A percentile compares a stretch with the other conserved stretches of the same genome.
These are phyloP conservation scores for Paratinospora sagittata DNA, from an alignment of 164 flowering plant genomes.

Conservation along the genomic window DNA sequence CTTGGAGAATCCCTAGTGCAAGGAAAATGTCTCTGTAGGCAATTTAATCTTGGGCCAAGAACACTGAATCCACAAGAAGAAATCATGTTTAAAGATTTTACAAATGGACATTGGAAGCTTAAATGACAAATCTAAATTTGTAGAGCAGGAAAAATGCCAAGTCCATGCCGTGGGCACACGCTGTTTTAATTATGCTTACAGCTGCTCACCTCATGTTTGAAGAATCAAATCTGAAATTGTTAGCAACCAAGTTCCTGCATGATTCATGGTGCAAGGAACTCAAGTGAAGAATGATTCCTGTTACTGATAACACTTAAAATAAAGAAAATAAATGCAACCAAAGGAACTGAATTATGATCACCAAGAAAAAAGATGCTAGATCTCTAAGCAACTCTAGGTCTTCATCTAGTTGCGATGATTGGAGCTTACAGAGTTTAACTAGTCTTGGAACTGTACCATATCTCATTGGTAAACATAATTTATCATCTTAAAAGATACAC, in stretches of 20 bases:
- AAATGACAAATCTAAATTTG: neutral
- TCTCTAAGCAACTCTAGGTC: too few relatives aligned
- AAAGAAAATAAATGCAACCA: too few relatives aligned
- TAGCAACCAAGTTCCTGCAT: constrained; percentile 66
- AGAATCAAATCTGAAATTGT: constrained; percentile 46
- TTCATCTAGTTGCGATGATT: too few relatives aligned
- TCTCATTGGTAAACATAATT: too few relatives aligned
- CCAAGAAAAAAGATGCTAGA: too few relatives aligned
- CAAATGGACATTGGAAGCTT: neutral
- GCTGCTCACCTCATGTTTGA: constrained; percentile 45
- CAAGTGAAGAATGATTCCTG: neutral
- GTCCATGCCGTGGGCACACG: too few relatives aligned
- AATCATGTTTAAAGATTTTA: neutral
- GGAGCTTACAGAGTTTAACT: too few relatives aligned
- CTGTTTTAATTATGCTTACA: neutral
- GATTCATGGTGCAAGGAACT: neutral
- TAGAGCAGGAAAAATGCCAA: neutral
- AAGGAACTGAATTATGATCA: too few relatives aligned
- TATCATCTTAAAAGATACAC: too few relatives aligned
- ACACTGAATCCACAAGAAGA: constrained; percentile 26
- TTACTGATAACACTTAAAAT: too few relatives aligned
- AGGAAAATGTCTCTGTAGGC: constrained; percentile 64
- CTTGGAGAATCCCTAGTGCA: constrained; percentile 48
- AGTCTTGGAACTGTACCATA: too few relatives aligned
- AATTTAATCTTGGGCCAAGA: constrained; percentile 48